Conservation (phyloP, 106 monocot genomes). For the Platanthera zijinensis region DNA sequence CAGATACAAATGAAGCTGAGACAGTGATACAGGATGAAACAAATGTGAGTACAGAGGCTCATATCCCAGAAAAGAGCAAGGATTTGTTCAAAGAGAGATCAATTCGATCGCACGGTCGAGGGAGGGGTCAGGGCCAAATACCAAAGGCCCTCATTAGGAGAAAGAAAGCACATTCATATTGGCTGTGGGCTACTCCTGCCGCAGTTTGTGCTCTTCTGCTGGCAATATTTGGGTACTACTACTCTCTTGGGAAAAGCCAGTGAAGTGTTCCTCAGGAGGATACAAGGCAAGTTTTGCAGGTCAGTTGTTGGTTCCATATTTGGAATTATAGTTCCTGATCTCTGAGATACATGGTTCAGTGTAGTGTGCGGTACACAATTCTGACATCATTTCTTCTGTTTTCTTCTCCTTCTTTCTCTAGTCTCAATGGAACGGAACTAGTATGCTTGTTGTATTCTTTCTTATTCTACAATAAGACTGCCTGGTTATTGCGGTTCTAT, state of each 20-base stretch:
- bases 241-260: not conserved
- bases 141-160: slow-evolving; percentile 51
- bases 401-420: not conserved
- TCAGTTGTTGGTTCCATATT: not conserved
- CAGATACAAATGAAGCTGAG: slow-evolving; percentile 30
- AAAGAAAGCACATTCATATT: slow-evolving; percentile 58
- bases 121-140: slow-evolving; percentile 21
- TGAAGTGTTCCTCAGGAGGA: not conserved
- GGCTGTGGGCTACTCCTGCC: slow-evolving; percentile 37
- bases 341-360: not conserved
- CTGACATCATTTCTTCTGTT: not conserved
- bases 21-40: slow-evolving; percentile 33
- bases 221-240: slow-evolving; percentile 10
- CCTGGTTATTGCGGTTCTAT: not conserved
- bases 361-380: not conserved
- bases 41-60: slow-evolving; percentile 15
- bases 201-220: slow-evolving; percentile 21
- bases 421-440: not conserved
- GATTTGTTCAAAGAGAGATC: slow-evolving; percentile 29
- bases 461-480: not conserved
- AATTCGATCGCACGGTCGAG: slow-evolving; percentile 15
- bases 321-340: not conserved
- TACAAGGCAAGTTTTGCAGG: not conserved
- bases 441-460: not conserved
- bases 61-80: slow-evolving; percentile 23